phyloP scores from a whole-genome alignment of 169 alveolate genomes.

The Besnoitia besnoiti region DNA sequence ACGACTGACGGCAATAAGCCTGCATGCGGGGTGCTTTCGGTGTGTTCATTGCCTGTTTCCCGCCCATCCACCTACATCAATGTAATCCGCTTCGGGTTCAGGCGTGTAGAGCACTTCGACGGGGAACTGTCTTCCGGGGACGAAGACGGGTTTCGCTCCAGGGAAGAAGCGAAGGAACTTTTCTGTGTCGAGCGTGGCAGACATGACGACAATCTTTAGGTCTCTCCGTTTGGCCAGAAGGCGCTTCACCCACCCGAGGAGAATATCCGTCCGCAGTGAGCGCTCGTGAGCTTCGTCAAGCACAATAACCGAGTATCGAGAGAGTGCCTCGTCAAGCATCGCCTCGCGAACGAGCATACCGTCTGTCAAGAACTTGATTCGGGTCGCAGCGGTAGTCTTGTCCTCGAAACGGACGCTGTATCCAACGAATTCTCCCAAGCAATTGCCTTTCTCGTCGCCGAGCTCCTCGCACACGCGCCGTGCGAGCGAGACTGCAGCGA shows the following conservation, averaged over 20 bases:
- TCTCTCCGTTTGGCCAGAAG: constrained; percentile 87
- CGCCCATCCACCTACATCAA: constrained; percentile 85
- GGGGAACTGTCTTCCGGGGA: constrained; percentile 97
- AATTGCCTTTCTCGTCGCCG: constrained; percentile 92
- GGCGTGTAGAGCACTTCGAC: constrained; percentile 87
- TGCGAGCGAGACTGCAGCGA: constrained; percentile 98
- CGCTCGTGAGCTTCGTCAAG: constrained; percentile 99
- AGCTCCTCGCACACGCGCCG: constrained; percentile 96
- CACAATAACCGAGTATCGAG: constrained; percentile 93
- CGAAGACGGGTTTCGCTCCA: constrained; percentile 70
- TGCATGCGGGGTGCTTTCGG: too few relatives aligned
- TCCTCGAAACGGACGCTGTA: constrained; percentile 91
- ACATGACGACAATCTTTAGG: constrained; percentile 93
- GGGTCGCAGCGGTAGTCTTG: constrained; percentile 92
- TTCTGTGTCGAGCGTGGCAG: constrained; percentile 98
- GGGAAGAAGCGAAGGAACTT: constrained; percentile 94
- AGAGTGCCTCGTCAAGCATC: constrained; percentile 90
- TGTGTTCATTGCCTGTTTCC: too few relatives aligned
- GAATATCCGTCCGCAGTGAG: constrained; percentile 96
- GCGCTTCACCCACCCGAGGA: constrained; percentile 94
- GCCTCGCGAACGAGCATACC: constrained; percentile 99
- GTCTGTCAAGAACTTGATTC: constrained; percentile 98
- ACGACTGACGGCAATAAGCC: too few relatives aligned
- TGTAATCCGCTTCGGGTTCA: constrained; percentile 96
- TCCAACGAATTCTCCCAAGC: constrained; percentile 78